Evolutionary conservation across 805 yeast species (phyloP).

Genomic region (Myxozyma lipomycoides): DNA sequence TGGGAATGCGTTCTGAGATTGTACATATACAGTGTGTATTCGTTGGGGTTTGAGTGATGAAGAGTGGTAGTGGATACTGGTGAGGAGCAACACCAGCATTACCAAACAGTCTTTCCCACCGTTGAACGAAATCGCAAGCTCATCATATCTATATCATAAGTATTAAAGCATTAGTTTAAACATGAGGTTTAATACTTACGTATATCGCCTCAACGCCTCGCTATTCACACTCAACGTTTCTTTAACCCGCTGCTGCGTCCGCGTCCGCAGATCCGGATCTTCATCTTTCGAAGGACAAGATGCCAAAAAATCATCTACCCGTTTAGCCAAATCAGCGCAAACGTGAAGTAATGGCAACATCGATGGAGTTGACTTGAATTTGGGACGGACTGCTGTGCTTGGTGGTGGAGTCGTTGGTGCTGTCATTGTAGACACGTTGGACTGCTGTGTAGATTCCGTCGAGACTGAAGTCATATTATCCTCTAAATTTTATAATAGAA

Average conservation of each 20-base stretch:
- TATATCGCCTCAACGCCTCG: slow-evolving; percentile 32
- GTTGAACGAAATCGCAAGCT: slow-evolving; percentile 78
- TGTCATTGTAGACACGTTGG: background rate
- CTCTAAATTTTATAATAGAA: too few species aligned
- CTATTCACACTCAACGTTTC: slow-evolving; percentile 32
- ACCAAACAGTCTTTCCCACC: slow-evolving; percentile 98
- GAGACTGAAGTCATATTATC: background rate
- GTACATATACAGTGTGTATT: slow-evolving; percentile 66
- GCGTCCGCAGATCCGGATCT: slow-evolving; percentile 8
- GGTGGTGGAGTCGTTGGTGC: background rate
- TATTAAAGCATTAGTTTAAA: background rate
- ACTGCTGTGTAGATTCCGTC: background rate
- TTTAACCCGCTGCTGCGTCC: slow-evolving; percentile 31
- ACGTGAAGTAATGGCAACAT: slow-evolving; percentile 18
- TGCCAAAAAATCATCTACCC: slow-evolving; percentile 18
- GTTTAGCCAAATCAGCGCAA: slow-evolving; percentile 21
- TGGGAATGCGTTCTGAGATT: slow-evolving; percentile 66
- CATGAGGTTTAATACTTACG: slow-evolving; percentile 18
- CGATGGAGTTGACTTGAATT: slow-evolving; percentile 11
- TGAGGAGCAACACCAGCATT: slow-evolving; percentile 69
- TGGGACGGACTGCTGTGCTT: slow-evolving; percentile 5
- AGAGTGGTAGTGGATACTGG: slow-evolving; percentile 43
- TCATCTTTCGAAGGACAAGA: background rate
- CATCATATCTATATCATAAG: slow-evolving; percentile 34
- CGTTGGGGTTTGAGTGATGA: slow-evolving; percentile 25